Percentiles rank a stretch among this genome's conserved stretches.
These are phyloP conservation scores for Pseudozyma thailandica DNA, from an alignment of 1,284 basidiomycete genomes.

Conservation along the genomic window DNA sequence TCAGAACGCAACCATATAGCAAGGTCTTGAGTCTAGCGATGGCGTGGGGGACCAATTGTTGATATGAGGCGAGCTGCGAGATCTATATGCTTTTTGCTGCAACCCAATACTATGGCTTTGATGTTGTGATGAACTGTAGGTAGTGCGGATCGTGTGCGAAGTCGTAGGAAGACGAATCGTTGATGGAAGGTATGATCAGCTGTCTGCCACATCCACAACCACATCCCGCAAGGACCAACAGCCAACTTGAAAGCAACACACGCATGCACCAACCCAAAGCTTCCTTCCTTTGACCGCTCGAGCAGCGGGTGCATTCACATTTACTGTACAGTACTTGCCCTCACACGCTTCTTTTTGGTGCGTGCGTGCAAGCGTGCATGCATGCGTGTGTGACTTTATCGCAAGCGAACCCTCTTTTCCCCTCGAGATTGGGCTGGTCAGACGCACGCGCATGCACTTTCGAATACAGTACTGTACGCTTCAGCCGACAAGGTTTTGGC, in stretches of 20 bases:
- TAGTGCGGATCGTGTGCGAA: too few relatives aligned
- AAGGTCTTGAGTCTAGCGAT: neutral
- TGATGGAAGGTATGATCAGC: neutral
- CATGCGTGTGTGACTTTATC: neutral
- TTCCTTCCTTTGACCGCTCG: neutral
- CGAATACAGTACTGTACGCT: neutral
- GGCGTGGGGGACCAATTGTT: neutral
- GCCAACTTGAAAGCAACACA: neutral
- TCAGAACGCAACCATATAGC: neutral
- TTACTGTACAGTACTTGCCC: too few relatives aligned
- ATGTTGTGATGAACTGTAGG: too few relatives aligned
- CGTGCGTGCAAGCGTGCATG: slow-evolving; percentile 7
- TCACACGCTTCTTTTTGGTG: too few relatives aligned
- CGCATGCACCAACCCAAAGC: neutral
- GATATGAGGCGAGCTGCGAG: neutral
- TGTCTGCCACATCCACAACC: too few relatives aligned
- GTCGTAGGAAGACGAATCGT: neutral
- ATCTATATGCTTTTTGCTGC: neutral
- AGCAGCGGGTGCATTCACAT: neutral
- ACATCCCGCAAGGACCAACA: too few relatives aligned
- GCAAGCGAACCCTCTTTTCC: neutral
- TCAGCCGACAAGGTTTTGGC: neutral
- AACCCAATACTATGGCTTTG: too few relatives aligned
- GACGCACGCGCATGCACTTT: neutral
- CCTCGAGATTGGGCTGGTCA: neutral